These are phyloP conservation scores for Ascochyta koolunga DNA, from an alignment of 2,329 filamentous ascomycete species.

Conservation along the genomic window DNA sequence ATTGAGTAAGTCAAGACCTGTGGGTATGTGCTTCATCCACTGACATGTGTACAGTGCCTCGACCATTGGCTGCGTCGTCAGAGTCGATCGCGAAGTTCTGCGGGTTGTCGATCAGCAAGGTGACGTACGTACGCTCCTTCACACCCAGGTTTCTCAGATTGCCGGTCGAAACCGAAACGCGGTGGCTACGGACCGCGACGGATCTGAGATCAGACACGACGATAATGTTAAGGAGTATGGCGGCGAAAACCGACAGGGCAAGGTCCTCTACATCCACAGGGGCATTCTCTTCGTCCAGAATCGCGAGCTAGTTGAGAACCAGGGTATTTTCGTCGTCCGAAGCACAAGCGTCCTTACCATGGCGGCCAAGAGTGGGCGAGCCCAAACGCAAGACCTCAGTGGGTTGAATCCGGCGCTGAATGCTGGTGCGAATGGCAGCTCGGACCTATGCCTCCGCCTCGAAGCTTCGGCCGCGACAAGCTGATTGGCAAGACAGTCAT, in stretches of 20 bases:
- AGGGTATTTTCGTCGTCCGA: slow-evolving; percentile 86
- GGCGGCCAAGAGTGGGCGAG: slow-evolving; percentile 89
- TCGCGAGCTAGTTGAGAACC: slow-evolving; percentile 81
- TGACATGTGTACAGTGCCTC: slow-evolving; percentile 63
- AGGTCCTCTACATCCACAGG: slow-evolving; percentile 91
- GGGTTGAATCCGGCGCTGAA: slow-evolving; percentile 88
- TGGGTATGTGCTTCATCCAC: slow-evolving; percentile 2
- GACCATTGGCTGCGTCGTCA: slow-evolving; percentile 91
- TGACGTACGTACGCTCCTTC: slow-evolving; percentile 79
- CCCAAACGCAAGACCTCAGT: slow-evolving; percentile 73
- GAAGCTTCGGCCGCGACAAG: slow-evolving; percentile 76
- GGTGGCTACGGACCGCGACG: slow-evolving; percentile 90
- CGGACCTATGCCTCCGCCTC: slow-evolving; percentile 69
- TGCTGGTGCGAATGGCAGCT: slow-evolving; percentile 59
- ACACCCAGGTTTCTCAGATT: slow-evolving; percentile 90
- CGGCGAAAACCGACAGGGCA: slow-evolving; percentile 83
- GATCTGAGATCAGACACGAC: slow-evolving; percentile 88
- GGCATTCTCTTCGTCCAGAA: slow-evolving; percentile 92
- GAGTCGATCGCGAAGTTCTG: slow-evolving; percentile 91
- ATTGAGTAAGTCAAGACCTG: slow-evolving; percentile 67
- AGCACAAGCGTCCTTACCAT: slow-evolving; percentile 86
- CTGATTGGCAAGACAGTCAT: slow-evolving; percentile 91
- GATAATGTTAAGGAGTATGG: slow-evolving; percentile 91
- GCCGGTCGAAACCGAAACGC: slow-evolving; percentile 81
- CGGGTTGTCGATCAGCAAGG: slow-evolving; percentile 91